phyloP scores from a whole-genome alignment of 352 stramenopile genomes.

The Globisporangium ultimum region DNA sequence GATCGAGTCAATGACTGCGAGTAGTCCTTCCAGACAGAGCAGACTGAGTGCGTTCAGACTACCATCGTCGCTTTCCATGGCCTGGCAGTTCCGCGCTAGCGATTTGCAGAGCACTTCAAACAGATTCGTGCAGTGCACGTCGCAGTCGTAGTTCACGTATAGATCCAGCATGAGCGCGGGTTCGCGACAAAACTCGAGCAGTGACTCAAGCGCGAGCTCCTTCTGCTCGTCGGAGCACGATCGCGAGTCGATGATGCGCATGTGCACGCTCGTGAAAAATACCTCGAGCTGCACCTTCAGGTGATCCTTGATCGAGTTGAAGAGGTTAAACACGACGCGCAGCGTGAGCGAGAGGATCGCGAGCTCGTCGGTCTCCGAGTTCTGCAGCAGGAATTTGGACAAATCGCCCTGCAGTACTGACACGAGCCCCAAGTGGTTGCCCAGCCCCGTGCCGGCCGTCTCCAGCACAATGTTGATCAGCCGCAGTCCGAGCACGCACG shows the following conservation, averaged over 20 bases:
- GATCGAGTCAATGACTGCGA: slow-evolving; percentile 95
- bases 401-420: slow-evolving; percentile 93
- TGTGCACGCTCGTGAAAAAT: slow-evolving; percentile 97
- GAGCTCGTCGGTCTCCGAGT: slow-evolving; percentile 95
- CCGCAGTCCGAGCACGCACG: slow-evolving; percentile 88
- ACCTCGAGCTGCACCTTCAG: slow-evolving; percentile 99
- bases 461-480: slow-evolving; percentile 98
- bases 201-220: slow-evolving; percentile 87
- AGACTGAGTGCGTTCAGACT: slow-evolving; percentile 67
- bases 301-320: slow-evolving; percentile 98
- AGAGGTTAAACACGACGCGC: slow-evolving; percentile 99
- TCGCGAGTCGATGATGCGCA: slow-evolving; percentile 91
- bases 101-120: slow-evolving; percentile 97
- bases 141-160: slow-evolving; percentile 99
- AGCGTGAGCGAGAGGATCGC: slow-evolving; percentile 89
- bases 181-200: slow-evolving; percentile 98
- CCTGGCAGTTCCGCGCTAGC: slow-evolving; percentile 86
- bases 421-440: slow-evolving; percentile 70
- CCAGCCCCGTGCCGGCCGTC: slow-evolving; percentile 85
- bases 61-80: slow-evolving; percentile 56
- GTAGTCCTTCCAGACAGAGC: slow-evolving; percentile 75
- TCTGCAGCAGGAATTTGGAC: slow-evolving; percentile 96
- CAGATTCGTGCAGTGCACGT: slow-evolving; percentile 98
- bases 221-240: slow-evolving; percentile 84
- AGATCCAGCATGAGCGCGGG: slow-evolving; percentile 97